Evolutionary conservation across 176 grass and related monocot genomes (phyloP), one percentile per base, ranked within the genome.

Genomic region (Hordeum marinum): DNA sequence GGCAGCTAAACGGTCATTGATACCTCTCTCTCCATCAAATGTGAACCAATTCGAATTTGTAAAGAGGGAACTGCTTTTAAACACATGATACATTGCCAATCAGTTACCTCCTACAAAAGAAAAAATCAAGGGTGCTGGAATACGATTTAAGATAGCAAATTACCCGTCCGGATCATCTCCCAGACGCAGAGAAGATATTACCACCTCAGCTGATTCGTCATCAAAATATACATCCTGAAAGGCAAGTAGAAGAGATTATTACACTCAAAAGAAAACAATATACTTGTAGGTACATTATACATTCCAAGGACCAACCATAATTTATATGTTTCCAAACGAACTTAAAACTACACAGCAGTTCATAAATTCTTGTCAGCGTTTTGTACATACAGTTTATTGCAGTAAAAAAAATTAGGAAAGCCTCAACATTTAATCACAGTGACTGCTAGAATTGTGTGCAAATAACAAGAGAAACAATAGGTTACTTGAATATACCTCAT

Each of bases 41-140:
- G 96, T 91, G 90, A 99, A 99, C 91, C 93, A 99, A 48, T 99
- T 94, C 63, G 96, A 99, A 87, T 99, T 96, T 89, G 94, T 96
- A 85, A 99, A 94, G 43, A 96, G 88, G 87, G 96, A 94, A 61
- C 93, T 94, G 83, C 75, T 86, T 80, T 58, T 77, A 21, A 83
- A 82, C n/a, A 87, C 43, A 86, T 23, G 20, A 67, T 24, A 71
- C 48, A 80, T 61, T 85, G 52, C 77, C 23, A 62, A 75, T 87
- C 55, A 90, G 86, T 21, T 52, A 83, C 23, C 17, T 25, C 6
- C 48, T 34, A 52, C 9, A 75, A 43, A 23, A 50, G 25, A 4
- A 39, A 36, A 65, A 61, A 57, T 60, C 11, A 34, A 52, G 11
- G 46, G 58, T 87, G 45, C 76, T 18, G 6, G 20, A 26, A 17